Evolutionary conservation across 2,329 filamentous ascomycete species (phyloP).

Genomic region (Colletotrichum salicis): DNA sequence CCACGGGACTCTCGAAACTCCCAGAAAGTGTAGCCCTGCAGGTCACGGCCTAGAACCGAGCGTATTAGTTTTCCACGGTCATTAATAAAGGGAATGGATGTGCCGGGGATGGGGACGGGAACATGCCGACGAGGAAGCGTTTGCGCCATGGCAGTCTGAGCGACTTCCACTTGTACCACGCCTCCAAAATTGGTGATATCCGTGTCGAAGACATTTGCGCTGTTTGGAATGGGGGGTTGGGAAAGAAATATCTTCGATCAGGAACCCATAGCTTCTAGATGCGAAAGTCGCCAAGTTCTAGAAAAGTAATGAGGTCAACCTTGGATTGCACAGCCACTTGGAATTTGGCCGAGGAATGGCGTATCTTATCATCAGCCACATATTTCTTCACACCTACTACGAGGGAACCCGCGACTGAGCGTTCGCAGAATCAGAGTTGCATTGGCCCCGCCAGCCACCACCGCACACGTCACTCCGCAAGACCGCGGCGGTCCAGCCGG

Average conservation of each 20-base stretch:
- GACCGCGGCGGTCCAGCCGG: constrained; percentile 21
- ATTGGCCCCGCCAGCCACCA: constrained; percentile 36
- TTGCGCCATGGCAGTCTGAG: constrained; percentile 73
- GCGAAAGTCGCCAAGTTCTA: background rate
- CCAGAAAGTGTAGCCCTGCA: constrained; percentile 76
- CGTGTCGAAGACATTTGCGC: constrained; percentile 28
- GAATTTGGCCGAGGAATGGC: constrained; percentile 5
- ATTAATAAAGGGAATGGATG: background rate
- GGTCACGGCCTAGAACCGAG: constrained; percentile 64
- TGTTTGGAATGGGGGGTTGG: constrained; percentile 4
- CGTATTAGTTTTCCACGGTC: constrained; percentile 12
- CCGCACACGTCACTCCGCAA: constrained; percentile 36
- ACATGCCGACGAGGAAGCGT: constrained; percentile 69
- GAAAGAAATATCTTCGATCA: constrained; percentile 5
- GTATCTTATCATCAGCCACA: constrained; percentile 31
- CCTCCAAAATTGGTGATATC: constrained; percentile 37
- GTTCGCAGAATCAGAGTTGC: constrained; percentile 15
- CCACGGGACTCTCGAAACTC: constrained; percentile 67
- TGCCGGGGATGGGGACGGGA: background rate
- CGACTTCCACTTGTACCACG: constrained; percentile 72
- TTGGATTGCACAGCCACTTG: constrained; percentile 35
- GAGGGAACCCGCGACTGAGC: background rate
- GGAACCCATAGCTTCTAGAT: constrained; percentile 23
- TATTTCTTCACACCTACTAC: background rate
- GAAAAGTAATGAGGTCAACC: constrained; percentile 38